Evolutionary conservation across 495 filamentous ascomycete genomes (phyloP), one percentile per base, ranked within the genome.

Genomic region (Hyaloscypha finlandica): DNA sequence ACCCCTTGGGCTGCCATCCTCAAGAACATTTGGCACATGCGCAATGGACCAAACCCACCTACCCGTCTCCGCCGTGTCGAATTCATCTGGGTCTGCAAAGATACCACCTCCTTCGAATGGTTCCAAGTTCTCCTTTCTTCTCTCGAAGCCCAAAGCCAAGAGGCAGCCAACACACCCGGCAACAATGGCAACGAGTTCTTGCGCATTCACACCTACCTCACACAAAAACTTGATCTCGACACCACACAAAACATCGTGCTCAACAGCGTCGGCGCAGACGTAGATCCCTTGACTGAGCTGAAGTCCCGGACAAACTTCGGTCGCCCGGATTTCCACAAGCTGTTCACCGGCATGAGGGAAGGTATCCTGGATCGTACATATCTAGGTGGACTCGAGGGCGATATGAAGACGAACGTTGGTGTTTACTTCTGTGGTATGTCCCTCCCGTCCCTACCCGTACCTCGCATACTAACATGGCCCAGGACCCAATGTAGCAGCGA

Each of bases 11-110:
- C 95, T 8, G 88, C 91, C 14, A 98, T 98, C 70, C 84, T 99
- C 54, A 99, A 99, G 81, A 97, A 96, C 76, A 98, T 99, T 81
- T 99, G 92, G 91, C 93, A 99, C 74, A 83, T 94, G 67, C 92
- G 95, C 45, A 88, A 92, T 63, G 85, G 86, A 35, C 92, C 92
- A 16, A 92, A 97, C 77, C 90, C 92, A 32, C 93, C 94, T 0
- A 88, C 86, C 35, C 91, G 96, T 74, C 86, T 99, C 51, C 89
- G 93, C 61, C 89, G 95, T 76, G 94, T 99, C 20, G 95, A 99
- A 76, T 98, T 99, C 78, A 97, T 98, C 81, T 99, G 95, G 95
- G 89, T 98, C 63, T 98, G 96, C 84, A 96, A 90, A 76, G 94
- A 99, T 73, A 98, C 93, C 2, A 87, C 83, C 45, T 97, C 94